Conservation (phyloP, 257 asterid species). For the Orobanche coerulescens region DNA sequence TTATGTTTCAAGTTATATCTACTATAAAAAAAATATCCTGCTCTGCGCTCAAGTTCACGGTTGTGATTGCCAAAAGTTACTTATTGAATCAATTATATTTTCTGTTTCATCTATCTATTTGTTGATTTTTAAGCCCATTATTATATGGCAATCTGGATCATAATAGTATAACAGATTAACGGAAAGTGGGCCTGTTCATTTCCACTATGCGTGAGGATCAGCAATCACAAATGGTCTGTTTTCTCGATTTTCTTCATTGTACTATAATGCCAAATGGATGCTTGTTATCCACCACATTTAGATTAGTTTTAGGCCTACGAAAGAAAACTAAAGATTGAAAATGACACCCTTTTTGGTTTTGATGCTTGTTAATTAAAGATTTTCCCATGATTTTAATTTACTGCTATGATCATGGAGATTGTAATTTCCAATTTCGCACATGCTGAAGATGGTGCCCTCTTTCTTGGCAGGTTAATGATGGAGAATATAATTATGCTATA, state of each 20-base stretch:
- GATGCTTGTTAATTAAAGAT: slow-evolving; percentile 6
- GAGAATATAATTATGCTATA: slow-evolving; percentile 76
- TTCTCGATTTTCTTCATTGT: slow-evolving; percentile 5
- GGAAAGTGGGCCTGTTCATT: not conserved
- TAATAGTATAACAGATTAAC: not conserved
- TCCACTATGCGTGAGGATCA: slow-evolving; percentile 6
- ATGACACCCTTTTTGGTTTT: slow-evolving; percentile 2
- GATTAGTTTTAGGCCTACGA: slow-evolving; percentile 7
- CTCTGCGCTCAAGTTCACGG: slow-evolving; percentile 12
- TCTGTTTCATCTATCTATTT: slow-evolving; percentile 9
- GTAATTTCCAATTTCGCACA: slow-evolving; percentile 7
- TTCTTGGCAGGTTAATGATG: slow-evolving; percentile 85
- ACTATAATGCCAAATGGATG: not conserved
- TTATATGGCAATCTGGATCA: slow-evolving; percentile 3
- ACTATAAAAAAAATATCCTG: not conserved
- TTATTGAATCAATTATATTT: slow-evolving; percentile 1
- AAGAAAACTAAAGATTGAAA: not conserved
- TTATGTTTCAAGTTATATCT: slow-evolving; percentile 1
- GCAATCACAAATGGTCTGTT: not conserved
- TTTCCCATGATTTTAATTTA: not conserved
- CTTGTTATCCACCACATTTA: slow-evolving; percentile 10
- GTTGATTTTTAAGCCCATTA: slow-evolving; percentile 19
- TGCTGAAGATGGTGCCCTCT: slow-evolving; percentile 23
- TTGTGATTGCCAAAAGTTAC: slow-evolving; percentile 10
- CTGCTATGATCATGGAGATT: slow-evolving; percentile 17